Evolutionary conservation across 2,329 filamentous ascomycete species (phyloP), one percentile per base, ranked within the genome.

Genomic region (Ampelomyces quisqualis): DNA sequence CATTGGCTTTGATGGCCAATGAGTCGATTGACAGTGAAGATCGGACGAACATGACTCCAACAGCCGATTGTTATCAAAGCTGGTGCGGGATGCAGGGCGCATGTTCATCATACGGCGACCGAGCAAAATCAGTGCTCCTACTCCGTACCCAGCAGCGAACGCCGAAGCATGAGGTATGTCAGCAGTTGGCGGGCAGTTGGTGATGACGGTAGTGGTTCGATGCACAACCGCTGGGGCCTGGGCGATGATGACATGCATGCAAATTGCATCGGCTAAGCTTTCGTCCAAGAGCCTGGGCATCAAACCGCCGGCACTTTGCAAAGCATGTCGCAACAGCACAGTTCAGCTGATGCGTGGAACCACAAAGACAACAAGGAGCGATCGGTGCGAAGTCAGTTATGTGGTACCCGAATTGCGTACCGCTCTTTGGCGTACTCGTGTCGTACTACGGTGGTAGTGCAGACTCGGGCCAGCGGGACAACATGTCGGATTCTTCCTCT

Each of bases 201-300:
- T 34, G 36, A 45, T 42, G 22, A 32, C 50, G 45, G 47, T 39
- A 42, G 41, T 48, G 28, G 15, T 31, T 38, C 28, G 30, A 34
- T 34, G 35, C 38, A 45, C 20, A 45, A 44, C 36, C 15, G 34
- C 42, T 43, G 42, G n/a, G n/a, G n/a, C n/a, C n/a, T n/a, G n/a
- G 45, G 49, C 49, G 49, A 55, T 52, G 53, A 52, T 49, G 46
- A 43, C 43, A 53, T 57, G 53, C 47, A 49, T 50, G 41, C 20
- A 31, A 40, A 28, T 27, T 15, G 26, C 21, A 37, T 18, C 32
- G 40, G 45, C 49, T 55, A 60, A 60, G 57, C 57, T 59, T n/a
- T 60, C 54, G 49, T 51, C 51, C 52, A 60, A 56, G 53, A 55
- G 36, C 42, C 56, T 60, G 42, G 57, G 55, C 56, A 48, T 41